Evolutionary conservation across 495 filamentous ascomycete species (phyloP), one percentile per base, ranked within the genome.

Genomic region (Hyaloscypha finlandica): DNA sequence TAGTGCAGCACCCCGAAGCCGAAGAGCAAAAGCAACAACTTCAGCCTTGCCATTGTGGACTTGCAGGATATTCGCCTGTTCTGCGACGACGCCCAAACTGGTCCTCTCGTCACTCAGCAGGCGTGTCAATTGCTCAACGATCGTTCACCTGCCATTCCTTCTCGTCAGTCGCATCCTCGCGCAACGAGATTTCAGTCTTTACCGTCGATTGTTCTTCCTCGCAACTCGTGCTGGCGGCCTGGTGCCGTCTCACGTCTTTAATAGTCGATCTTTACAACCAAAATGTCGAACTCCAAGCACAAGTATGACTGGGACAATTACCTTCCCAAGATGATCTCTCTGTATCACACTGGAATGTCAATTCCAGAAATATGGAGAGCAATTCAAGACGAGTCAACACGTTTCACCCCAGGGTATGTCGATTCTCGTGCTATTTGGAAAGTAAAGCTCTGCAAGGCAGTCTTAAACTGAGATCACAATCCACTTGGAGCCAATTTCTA

Each of bases 401-500:
- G 65, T 14, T 67, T 67, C 55, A 67, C 65, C 9, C 65, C 63
- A n/a, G 20, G 14, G 63, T 65, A 59, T 45, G 59, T 31, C 31
- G 25, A 35, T 54, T 6, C 31, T 63, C 31, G 6, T 32, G 35
- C 19, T 32, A 12, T 9, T 37, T 56, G 16, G 16, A 19, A 19
- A 48, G 56, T 25, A 12, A 6, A 37, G 8, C 12, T 37, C 35
- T 12, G 35, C 35, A 37, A 12, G 12, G 35, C 12, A 37, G 35
- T 37, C 35, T 12, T 37, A 12, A 3, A 12, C 3, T 37, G 35
- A 12, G 35, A 37, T 12, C 35, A 37, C 35, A 8, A 12, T 12
- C 35, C 3, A 37, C 35, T 0, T 6, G 35, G 12, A 37, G 3
- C 12, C 22, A 31, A 3, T 19, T 33, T 30, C 55, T 65, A 29